Conservation (phyloP, 2,329 filamentous ascomycete genomes). For the Helicocarpus griseus region DNA sequence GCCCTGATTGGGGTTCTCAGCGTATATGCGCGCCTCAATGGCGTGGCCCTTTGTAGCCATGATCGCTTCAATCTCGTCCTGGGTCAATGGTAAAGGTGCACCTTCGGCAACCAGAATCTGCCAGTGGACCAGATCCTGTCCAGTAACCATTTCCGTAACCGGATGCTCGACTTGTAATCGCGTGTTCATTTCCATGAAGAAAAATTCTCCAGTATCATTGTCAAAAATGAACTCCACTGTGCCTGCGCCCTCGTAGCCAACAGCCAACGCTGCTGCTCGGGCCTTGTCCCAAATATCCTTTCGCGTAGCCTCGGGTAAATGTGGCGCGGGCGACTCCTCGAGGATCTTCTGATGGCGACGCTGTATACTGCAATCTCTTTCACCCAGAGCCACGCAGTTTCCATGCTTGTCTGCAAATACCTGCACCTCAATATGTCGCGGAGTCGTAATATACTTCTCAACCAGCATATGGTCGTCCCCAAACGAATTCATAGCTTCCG, state of each 20-base stretch:
- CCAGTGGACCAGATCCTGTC: slow-evolving; percentile 81
- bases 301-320: slow-evolving; percentile 48
- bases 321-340: slow-evolving; percentile 56
- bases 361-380: slow-evolving; percentile 58
- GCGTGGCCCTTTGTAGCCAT: slow-evolving; percentile 73
- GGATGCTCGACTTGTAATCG: slow-evolving; percentile 94
- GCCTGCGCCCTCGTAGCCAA: slow-evolving; percentile 56
- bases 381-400: slow-evolving; percentile 54
- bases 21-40: slow-evolving; percentile 93
- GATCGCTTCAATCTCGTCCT: slow-evolving; percentile 54
- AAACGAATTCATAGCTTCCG: slow-evolving; percentile 54
- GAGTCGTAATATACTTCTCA: slow-evolving; percentile 59
- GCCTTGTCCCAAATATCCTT: slow-evolving; percentile 59
- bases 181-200: slow-evolving; percentile 68
- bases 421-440: slow-evolving; percentile 58
- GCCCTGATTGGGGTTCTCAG: slow-evolving; percentile 81
- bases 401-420: slow-evolving; percentile 58
- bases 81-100: slow-evolving; percentile 55
- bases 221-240: slow-evolving; percentile 63
- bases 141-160: slow-evolving; percentile 73
- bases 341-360: slow-evolving; percentile 57
- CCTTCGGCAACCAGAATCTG: slow-evolving; percentile 79
- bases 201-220: slow-evolving; percentile 56
- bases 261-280: slow-evolving; percentile 51
- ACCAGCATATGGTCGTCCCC: slow-evolving; percentile 58